Base-by-base conservation (phyloP, 345 rosid species). In the Bruguiera gymnorhiza region DNA sequence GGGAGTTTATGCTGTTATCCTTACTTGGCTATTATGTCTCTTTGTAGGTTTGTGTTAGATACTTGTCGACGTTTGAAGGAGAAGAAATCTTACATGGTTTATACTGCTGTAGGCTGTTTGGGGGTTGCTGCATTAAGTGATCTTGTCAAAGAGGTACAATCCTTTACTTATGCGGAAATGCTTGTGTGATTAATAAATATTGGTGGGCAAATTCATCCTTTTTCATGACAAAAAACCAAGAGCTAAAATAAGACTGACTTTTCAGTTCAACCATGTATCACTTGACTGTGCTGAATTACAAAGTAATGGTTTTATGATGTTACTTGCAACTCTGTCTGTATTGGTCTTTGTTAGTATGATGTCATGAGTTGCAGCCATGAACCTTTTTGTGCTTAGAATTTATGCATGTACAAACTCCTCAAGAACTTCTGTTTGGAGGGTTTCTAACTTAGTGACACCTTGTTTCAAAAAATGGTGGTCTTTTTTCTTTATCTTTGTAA, bases 81-180 rank as follows among this genome's bases (percentile, higher is more conserved):
- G 76, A 95, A 74, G 86, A 95, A 95, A 81, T 88, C 99, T 4
- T 95, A 95, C 83, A 83, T 91, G 99, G 85, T 89, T 15, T 89
- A 87, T 71, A 84, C 89, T 52, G 97, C 99, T 56, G 93, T 89
- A 29, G 97, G 97, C 60, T 88, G 90, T 80, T 80, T 95, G 54
- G 99, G 99, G 59, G 71, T 89, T 75, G 64, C 93, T 65, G 93
- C 93, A 0, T 52, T 94, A n/a, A 75, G 77, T 68, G 95, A 91
- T 82, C 71, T 95, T 24, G 78, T 91, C 78, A 86, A 73, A 55
- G 97, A 95, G 99, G 99, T 93, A 79, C 29, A 61, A 19, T 31
- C 24, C 24, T 65, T 21, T 46, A 39, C 70, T 57, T 63, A 20
- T 37, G 62, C 6, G 61, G 60, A 13, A 19, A 37, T 48, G 46